phyloP scores from a whole-genome alignment of 2,329 filamentous ascomycete genomes.

The Cladorrhinum sp. region DNA sequence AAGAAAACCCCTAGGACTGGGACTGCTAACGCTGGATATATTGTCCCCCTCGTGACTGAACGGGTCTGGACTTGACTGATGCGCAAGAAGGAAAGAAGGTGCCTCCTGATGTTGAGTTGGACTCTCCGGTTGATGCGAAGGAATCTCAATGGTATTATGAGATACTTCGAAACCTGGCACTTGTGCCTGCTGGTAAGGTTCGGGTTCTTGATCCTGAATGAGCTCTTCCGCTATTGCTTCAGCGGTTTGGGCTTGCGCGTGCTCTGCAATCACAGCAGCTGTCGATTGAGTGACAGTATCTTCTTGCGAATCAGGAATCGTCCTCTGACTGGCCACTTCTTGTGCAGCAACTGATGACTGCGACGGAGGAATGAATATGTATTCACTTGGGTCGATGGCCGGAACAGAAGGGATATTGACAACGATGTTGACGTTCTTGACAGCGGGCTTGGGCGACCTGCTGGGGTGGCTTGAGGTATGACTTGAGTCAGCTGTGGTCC shows the following conservation, averaged over 20 bases:
- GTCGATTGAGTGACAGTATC: background rate
- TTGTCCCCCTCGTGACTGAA: background rate
- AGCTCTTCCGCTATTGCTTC: background rate
- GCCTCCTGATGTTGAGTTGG: background rate
- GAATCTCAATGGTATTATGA: background rate
- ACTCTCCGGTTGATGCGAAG: background rate
- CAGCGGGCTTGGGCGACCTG: background rate
- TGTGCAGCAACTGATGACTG: slow-evolving; percentile 18
- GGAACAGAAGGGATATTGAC: slow-evolving; percentile 12
- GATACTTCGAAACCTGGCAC: background rate
- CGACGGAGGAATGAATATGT: slow-evolving; percentile 6
- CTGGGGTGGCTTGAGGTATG: background rate
- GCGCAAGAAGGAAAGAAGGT: background rate
- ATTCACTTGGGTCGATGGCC: slow-evolving; percentile 8
- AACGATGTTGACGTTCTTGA: background rate
- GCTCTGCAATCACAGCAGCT: background rate
- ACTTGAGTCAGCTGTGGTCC: background rate
- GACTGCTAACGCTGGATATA: background rate
- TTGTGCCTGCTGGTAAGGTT: background rate
- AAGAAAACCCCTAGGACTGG: slow-evolving; percentile 13
- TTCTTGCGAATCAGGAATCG: slow-evolving; percentile 44
- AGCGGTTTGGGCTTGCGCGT: background rate
- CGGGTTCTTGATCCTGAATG: background rate
- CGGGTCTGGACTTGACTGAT: background rate
- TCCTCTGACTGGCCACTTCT: slow-evolving; percentile 32